Evolutionary conservation across 2,329 filamentous ascomycete genomes (phyloP).

Genomic region (Cladosporium sp.): DNA sequence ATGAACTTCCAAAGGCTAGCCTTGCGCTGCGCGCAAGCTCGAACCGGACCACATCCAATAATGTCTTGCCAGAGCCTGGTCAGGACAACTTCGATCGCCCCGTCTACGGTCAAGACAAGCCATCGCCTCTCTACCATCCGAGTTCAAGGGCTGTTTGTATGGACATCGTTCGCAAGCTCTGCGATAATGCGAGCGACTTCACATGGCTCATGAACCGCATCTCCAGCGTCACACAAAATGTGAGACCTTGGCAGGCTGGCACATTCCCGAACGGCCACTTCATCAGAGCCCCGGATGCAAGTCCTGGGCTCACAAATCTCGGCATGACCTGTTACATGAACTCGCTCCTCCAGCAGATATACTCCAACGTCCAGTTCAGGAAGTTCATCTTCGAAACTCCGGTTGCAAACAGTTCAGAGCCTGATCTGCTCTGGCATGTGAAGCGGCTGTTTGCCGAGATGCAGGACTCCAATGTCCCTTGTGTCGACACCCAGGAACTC

Average conservation of each 20-base stretch:
- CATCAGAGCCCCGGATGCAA: slow-evolving; percentile 34
- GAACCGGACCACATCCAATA: background rate
- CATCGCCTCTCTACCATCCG: slow-evolving; percentile 23
- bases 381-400: slow-evolving; percentile 68
- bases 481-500: slow-evolving; percentile 70
- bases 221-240: background rate
- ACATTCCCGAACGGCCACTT: slow-evolving; percentile 41
- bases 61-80: background rate
- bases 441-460: slow-evolving; percentile 80
- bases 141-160: slow-evolving; percentile 27
- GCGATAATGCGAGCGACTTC: background rate
- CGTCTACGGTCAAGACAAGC: background rate
- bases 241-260: background rate
- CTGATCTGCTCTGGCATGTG: slow-evolving; percentile 72
- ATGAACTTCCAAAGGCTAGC: background rate
- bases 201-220: slow-evolving; percentile 9
- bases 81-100: background rate
- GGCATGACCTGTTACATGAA: slow-evolving; percentile 98
- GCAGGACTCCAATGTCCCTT: slow-evolving; percentile 77
- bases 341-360: slow-evolving; percentile 88
- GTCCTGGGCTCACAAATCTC: slow-evolving; percentile 74
- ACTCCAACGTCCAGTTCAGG: slow-evolving; percentile 90
- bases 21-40: background rate
- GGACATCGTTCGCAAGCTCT: slow-evolving; percentile 24
- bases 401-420: slow-evolving; percentile 57